A percentile compares a stretch with the other conserved stretches of the same genome.
Conservation (phyloP, 306 rosid genomes). For the cucumber (Cucumis sativus) region Cucumber_9930_V3 NC_026658.2:16509501-16510000, state of each 20-base stretch:
- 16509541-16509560: neutral
- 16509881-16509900: slow-evolving; percentile 94
- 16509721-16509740: neutral
- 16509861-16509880: slow-evolving; percentile 67
- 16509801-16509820: neutral
- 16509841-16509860: slow-evolving; percentile 3
- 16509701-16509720: neutral
- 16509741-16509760: neutral
- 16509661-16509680: neutral
- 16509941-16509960: slow-evolving; percentile 74
- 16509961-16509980: slow-evolving; percentile 65
- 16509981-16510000: neutral
- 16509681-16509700: neutral
- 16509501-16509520: neutral
- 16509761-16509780: neutral
- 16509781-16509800: neutral
- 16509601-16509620: neutral
- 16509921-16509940: slow-evolving; percentile 97
- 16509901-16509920: slow-evolving; percentile 86
- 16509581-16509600: neutral
- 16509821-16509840: neutral
- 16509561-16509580: neutral
- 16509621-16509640: neutral
- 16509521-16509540: neutral
- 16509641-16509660: neutral